Percentiles rank a stretch among this genome's conserved stretches.
These are phyloP conservation scores for Clavariopsis aquatica DNA, from an alignment of 495 filamentous ascomycete genomes.

Conservation along the genomic window DNA sequence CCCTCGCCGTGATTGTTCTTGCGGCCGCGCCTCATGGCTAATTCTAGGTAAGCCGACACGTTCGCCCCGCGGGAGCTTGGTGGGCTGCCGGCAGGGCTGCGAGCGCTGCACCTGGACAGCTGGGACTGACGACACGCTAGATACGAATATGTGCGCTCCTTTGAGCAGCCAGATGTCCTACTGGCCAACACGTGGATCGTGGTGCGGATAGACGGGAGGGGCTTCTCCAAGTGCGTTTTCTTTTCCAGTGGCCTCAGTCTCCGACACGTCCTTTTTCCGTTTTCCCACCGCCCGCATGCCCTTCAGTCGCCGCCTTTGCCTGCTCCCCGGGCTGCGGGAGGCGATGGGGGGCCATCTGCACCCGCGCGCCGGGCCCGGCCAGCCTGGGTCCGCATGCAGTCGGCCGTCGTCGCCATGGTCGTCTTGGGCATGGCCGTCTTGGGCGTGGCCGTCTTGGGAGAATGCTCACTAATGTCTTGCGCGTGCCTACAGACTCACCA, in stretches of 20 bases:
- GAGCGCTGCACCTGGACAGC: neutral
- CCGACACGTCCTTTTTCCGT: neutral
- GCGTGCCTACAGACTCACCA: constrained; percentile 60
- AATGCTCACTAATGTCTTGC: constrained; percentile 8
- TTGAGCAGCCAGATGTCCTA: constrained; percentile 77
- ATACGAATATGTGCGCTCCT: constrained; percentile 89
- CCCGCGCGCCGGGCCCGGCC: too few relatives aligned
- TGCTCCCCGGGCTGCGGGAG: too few relatives aligned
- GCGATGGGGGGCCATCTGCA: too few relatives aligned
- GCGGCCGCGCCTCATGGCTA: constrained; percentile 55
- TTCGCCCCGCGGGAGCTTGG: neutral
- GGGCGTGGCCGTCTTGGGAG: neutral
- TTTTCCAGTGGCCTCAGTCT: neutral
- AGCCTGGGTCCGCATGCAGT: neutral
- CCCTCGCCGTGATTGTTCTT: constrained; percentile 14
- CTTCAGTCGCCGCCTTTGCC: neutral
- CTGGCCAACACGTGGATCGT: constrained; percentile 93
- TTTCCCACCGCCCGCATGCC: neutral
- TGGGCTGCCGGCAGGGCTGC: constrained; percentile 1
- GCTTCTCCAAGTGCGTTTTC: constrained; percentile 29
- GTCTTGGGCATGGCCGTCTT: neutral
- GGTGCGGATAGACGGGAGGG: constrained; percentile 77
- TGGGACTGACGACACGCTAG: constrained; percentile 50
- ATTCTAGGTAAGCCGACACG: constrained; percentile 58
- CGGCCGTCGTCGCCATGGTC: neutral